Evolutionary conservation across 257 asterid species (phyloP), one percentile per base, ranked within the genome.

Genomic region (Nicotiana obtusifolia): DNA sequence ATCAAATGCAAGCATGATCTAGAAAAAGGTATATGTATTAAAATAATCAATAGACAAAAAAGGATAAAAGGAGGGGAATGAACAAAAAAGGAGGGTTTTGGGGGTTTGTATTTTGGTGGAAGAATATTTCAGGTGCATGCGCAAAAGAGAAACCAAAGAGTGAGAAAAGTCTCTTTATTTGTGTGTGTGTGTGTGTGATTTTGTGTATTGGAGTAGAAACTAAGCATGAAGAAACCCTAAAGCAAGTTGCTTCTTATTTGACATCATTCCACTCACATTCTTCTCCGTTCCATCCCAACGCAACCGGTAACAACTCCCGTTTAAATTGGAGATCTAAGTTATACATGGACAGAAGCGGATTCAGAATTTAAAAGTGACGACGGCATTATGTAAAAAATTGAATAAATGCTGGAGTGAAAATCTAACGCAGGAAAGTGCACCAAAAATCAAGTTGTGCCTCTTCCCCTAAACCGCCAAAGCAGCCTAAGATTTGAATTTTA

Each of bases 151-250:
- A 33, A 53, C 47, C 49, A 67, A 82, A 82, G 81, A 64, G 73
- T 35, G 65, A 53, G 83, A 80, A 79, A 82, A 82, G 84, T 57
- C 15, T 22, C 78, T 44, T 44, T 61, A 61, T 68, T 22, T n/a
- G 30, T 68, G 17, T 22, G 17, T 68, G 76, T 35, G 52, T 68
- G 77, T 82, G 64, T 75, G 82, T 66, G 80, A 78, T 53, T 81
- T 83, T 47, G 62, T 64, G 76, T 64, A 85, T 87, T 89, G 91
- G 96, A 91, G 93, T 90, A 84, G 56, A 89, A 90, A 87, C 76
- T 83, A 90, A 93, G 97, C 96, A 91, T 91, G 97, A 91, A 64
- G 87, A 91, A 41, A 90, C 93, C 93, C 94, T 91, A 91, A 92
- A 91, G 95, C 86, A 88, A 93, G 88, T 56, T 84, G 82, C 88